These are phyloP conservation scores for Protomyces inouyei DNA, from an alignment of 1,139 yeast species.

Conservation along the genomic window DNA sequence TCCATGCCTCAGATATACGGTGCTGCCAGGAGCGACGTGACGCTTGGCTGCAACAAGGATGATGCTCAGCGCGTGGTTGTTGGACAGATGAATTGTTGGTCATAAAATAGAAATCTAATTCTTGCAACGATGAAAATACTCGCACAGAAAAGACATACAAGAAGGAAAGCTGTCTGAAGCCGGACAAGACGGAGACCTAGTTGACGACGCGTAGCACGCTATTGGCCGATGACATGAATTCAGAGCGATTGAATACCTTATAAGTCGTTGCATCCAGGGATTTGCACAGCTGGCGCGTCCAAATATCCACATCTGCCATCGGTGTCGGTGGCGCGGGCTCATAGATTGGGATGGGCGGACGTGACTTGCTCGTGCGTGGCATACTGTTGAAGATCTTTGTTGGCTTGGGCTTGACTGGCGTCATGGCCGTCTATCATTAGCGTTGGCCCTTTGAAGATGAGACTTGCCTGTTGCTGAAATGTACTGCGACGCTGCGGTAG, in stretches of 20 bases:
- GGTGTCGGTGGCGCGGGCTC: not conserved
- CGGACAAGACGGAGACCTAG: not conserved
- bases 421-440: not conserved
- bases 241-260: not conserved
- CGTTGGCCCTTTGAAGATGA: not conserved
- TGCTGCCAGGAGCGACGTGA: no score
- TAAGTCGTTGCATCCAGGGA: not conserved
- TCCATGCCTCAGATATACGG: no score
- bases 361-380: not conserved
- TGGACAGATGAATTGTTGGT: no score
- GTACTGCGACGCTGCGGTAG: not conserved
- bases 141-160: not conserved
- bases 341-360: not conserved
- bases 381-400: not conserved
- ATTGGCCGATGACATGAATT: not conserved
- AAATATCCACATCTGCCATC: not conserved
- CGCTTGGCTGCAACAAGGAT: no score
- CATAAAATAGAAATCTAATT: no score
- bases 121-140: no score
- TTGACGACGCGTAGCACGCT: not conserved
- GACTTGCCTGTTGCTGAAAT: not conserved
- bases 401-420: not conserved
- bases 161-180: not conserved
- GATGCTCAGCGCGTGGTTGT: no score
- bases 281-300: not conserved